Percentiles rank a stretch among this genome's conserved stretches.
phyloP scores from a whole-genome alignment of 805 yeast species.

The Pichia thaimueangensis region DNA sequence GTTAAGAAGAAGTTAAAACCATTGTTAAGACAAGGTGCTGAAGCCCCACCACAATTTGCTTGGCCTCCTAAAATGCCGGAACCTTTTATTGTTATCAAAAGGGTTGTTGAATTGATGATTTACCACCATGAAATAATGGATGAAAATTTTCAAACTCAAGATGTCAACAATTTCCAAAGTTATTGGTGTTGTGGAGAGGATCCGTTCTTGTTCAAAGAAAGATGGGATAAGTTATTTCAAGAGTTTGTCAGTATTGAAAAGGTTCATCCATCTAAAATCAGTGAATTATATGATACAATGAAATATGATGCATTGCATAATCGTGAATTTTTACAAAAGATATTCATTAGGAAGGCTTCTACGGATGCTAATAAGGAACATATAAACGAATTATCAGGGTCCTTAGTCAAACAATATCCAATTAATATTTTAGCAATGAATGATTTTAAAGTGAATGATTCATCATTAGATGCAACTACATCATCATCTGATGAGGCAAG shows the following conservation, averaged over 20 bases:
- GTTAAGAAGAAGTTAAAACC: slow-evolving; percentile 96
- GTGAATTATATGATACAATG: slow-evolving; percentile 97
- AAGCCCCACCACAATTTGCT: slow-evolving; percentile 94
- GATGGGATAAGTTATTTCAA: slow-evolving; percentile 94
- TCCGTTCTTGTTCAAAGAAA: slow-evolving; percentile 78
- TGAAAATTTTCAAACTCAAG: slow-evolving; percentile 62
- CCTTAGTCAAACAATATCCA: slow-evolving; percentile 65
- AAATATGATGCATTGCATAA: slow-evolving; percentile 96
- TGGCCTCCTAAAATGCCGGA: slow-evolving; percentile 99
- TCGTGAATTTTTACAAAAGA: slow-evolving; percentile 76
- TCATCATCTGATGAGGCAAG: slow-evolving; percentile 18
- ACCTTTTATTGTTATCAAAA: slow-evolving; percentile 86
- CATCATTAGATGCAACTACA: slow-evolving; percentile 22
- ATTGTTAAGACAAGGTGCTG: slow-evolving; percentile 86
- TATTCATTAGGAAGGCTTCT: slow-evolving; percentile 55
- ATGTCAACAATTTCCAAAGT: slow-evolving; percentile 61
- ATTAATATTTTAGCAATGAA: slow-evolving; percentile 71
- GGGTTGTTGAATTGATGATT: slow-evolving; percentile 94
- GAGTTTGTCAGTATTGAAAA: slow-evolving; percentile 91
- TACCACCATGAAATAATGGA: slow-evolving; percentile 82
- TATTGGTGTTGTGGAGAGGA: slow-evolving; percentile 98
- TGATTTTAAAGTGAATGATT: slow-evolving; percentile 57
- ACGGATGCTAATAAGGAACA: slow-evolving; percentile 14
- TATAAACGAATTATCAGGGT: slow-evolving; percentile 36
- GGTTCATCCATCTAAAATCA: slow-evolving; percentile 94